A percentile compares a stretch with the other conserved stretches of the same genome.
Conservation (phyloP, 345 rosid genomes). For the Eucalyptus pauciflora region DNA sequence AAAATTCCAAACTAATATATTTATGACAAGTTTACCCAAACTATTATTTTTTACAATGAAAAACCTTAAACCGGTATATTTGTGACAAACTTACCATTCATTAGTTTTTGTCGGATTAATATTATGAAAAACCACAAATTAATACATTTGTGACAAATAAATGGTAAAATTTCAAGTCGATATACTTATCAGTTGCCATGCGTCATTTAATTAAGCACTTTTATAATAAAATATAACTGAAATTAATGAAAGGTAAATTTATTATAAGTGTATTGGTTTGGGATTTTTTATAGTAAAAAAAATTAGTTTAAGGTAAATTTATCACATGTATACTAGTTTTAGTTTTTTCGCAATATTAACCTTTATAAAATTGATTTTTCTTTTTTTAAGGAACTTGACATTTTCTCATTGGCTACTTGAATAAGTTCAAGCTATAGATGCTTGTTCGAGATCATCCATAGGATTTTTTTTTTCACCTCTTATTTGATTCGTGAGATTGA, state of each 20-base stretch:
- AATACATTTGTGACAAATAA: rapidly evolving
- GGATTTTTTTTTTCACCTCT: neutral
- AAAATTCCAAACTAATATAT: too few species aligned
- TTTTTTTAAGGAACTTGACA: neutral
- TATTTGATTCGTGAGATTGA: neutral
- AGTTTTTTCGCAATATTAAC: rapidly evolving
- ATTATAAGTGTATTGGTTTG: too few species aligned
- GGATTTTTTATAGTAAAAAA: too few species aligned
- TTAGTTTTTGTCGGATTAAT: too few species aligned
- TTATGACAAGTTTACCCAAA: too few species aligned
- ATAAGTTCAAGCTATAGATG: neutral
- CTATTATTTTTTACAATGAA: too few species aligned
- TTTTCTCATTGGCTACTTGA: neutral
- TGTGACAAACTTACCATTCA: rapidly evolving
- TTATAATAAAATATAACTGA: rapidly evolving
- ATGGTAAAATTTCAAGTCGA: rapidly evolving
- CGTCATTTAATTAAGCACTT: too few species aligned
- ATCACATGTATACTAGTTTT: rapidly evolving
- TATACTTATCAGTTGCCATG: rapidly evolving
- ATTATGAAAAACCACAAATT: rapidly evolving
- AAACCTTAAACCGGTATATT: too few species aligned
- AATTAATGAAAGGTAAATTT: too few species aligned
- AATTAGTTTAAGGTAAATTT: too few species aligned
- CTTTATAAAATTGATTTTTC: too few species aligned
- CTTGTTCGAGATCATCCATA: neutral